These are phyloP conservation scores for Penicillium oxalicum DNA, from an alignment of 2,329 filamentous ascomycete species.

Conservation along the genomic window DNA sequence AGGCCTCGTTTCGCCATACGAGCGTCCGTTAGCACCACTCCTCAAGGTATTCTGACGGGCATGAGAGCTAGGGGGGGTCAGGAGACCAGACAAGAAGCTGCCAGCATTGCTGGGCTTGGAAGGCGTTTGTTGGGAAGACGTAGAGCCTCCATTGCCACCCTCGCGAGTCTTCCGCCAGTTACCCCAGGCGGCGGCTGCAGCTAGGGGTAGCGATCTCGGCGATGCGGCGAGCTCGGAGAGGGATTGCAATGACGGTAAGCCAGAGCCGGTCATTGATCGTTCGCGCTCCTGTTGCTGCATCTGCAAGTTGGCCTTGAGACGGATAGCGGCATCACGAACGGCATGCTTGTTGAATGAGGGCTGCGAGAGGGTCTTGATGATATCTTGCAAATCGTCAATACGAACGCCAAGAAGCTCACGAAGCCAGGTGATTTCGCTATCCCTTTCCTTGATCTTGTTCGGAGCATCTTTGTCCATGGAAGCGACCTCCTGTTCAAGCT, in stretches of 20 bases:
- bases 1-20: constrained; percentile 32
- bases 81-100: constrained; percentile 67
- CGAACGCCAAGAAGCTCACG: constrained; percentile 87
- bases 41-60: constrained; percentile 56
- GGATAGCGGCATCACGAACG: constrained; percentile 85
- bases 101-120: constrained; percentile 54
- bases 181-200: constrained; percentile 92
- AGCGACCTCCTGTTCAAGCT: constrained; percentile 66
- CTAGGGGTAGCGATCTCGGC: constrained; percentile 71
- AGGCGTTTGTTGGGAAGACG: constrained; percentile 48
- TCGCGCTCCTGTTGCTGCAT: constrained; percentile 98
- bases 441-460: constrained; percentile 78
- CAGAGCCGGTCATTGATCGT: constrained; percentile 63
- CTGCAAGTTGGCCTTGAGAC: constrained; percentile 86
- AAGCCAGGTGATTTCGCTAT: constrained; percentile 91
- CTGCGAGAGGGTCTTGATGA: constrained; percentile 71
- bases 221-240: constrained; percentile 70
- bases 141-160: constrained; percentile 40
- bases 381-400: constrained; percentile 85
- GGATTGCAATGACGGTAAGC: constrained; percentile 69
- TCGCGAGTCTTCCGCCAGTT: constrained; percentile 76
- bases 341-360: constrained; percentile 70
- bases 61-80: constrained; percentile 81
- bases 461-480: constrained; percentile 70
- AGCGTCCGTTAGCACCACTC: constrained; percentile 27